Evolutionary conservation across 805 yeast species (phyloP).

Genomic region (Kazachstania kunashirensis): DNA sequence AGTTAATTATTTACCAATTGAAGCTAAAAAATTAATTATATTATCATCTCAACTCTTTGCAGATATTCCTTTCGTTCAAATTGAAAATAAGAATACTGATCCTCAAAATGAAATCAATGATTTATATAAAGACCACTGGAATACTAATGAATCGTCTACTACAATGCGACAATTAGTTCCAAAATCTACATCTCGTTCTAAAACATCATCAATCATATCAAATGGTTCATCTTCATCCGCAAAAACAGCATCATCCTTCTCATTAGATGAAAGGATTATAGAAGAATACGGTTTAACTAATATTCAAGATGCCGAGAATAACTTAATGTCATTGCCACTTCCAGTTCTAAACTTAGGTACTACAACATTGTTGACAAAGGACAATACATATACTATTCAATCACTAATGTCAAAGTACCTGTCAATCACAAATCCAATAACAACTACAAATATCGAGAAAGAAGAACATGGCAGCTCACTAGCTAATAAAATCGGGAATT

Average conservation of each 20-base stretch:
- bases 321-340: constrained; percentile 30
- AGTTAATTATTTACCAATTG: constrained; percentile 52
- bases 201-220: constrained; percentile 20
- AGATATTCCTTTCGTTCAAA: constrained; percentile 26
- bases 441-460: too few relatives aligned
- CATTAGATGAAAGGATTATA: constrained; percentile 39
- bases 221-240: constrained; percentile 15
- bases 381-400: constrained; percentile 15
- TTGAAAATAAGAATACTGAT: not conserved
- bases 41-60: constrained; percentile 44
- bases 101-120: not conserved
- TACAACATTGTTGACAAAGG: constrained; percentile 31
- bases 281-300: constrained; percentile 48
- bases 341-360: constrained; percentile 28
- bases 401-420: too few relatives aligned
- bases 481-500: too few relatives aligned
- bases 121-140: constrained; percentile 31
- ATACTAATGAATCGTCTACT: constrained; percentile 29
- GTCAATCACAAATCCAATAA: too few relatives aligned
- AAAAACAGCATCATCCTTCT: constrained; percentile 19
- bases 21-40: constrained; percentile 52
- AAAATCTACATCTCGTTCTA: constrained; percentile 8
- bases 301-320: constrained; percentile 31
- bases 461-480: too few relatives aligned
- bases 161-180: constrained; percentile 6